Conservation (phyloP, 2,329 filamentous ascomycete species). For the Penicillium sp. region DNA sequence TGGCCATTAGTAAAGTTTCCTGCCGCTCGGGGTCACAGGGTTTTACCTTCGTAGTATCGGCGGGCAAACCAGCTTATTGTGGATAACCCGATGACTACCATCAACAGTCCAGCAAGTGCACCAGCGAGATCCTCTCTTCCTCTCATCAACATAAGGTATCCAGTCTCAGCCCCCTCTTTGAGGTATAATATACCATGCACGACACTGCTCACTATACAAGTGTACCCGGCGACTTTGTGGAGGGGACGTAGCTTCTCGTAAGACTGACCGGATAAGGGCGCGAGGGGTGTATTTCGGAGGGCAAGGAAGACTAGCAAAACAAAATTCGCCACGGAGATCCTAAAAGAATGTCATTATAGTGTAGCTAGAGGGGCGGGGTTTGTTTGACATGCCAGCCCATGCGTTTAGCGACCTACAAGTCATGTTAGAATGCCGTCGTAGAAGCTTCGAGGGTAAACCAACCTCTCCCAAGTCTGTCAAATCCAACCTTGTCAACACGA, state of each 20-base stretch:
- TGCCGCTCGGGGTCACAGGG: too few relatives aligned
- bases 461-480: constrained; percentile 4
- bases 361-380: background rate
- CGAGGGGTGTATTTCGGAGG: constrained; percentile 60
- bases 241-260: constrained; percentile 61
- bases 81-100: constrained; percentile 46
- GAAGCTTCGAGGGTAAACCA: background rate
- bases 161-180: constrained; percentile 42
- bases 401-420: constrained; percentile 8
- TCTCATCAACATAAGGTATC: constrained; percentile 37
- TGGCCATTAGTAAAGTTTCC: background rate
- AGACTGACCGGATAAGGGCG: constrained; percentile 54
- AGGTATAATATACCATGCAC: constrained; percentile 39
- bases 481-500: constrained; percentile 8
- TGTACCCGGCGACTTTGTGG: constrained; percentile 56
- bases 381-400: constrained; percentile 9
- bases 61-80: constrained; percentile 9
- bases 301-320: constrained; percentile 55
- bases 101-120: constrained; percentile 48
- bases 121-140: constrained; percentile 50
- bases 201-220: constrained; percentile 48
- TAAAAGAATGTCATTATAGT: constrained; percentile 18
- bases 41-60: constrained; percentile 28
- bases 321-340: constrained; percentile 53
- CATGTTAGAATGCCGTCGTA: background rate